These are phyloP conservation scores for Arthrinium puccinioides DNA, from an alignment of 2,329 filamentous ascomycete genomes.

Conservation along the genomic window DNA sequence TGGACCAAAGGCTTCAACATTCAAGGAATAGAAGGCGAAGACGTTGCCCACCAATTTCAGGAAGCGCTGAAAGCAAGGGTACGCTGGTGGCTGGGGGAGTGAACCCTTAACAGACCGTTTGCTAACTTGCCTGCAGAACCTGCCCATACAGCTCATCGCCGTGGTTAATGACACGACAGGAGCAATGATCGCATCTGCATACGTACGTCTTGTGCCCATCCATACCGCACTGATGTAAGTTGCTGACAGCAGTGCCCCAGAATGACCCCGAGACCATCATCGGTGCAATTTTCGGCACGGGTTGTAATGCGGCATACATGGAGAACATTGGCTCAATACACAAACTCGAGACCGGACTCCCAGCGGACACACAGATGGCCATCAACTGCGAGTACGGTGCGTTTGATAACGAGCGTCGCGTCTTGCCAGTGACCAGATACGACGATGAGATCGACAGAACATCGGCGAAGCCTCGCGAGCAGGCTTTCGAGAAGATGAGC, in stretches of 20 bases:
- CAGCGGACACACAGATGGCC: slow-evolving; percentile 57
- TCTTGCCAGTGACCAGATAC: slow-evolving; percentile 59
- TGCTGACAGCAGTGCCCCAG: too few species aligned
- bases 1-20: slow-evolving; percentile 75
- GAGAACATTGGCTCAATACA: slow-evolving; percentile 63
- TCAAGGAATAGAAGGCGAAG: slow-evolving; percentile 60
- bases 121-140: slow-evolving; percentile 32
- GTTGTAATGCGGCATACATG: slow-evolving; percentile 74
- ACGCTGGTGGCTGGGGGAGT: too few species aligned
- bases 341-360: slow-evolving; percentile 65
- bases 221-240: too few species aligned
- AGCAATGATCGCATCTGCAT: slow-evolving; percentile 66
- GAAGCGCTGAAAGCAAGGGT: slow-evolving; percentile 27
- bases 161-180: slow-evolving; percentile 73
- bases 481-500: slow-evolving; percentile 70
- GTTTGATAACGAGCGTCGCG: slow-evolving; percentile 62
- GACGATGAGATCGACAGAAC: slow-evolving; percentile 63
- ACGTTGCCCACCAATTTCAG: slow-evolving; percentile 61
- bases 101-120: too few species aligned
- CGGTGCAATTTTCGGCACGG: slow-evolving; percentile 71
- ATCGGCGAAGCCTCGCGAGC: slow-evolving; percentile 62
- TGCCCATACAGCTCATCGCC: slow-evolving; percentile 66
- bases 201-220: too few species aligned
- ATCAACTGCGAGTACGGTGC: slow-evolving; percentile 72
- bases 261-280: slow-evolving; percentile 62